A percentile compares a stretch with the other conserved stretches of the same genome.
Evolutionary conservation across 352 stramenopile species (phyloP).

Genomic region (Globisporangium uncinulatum): DNA sequence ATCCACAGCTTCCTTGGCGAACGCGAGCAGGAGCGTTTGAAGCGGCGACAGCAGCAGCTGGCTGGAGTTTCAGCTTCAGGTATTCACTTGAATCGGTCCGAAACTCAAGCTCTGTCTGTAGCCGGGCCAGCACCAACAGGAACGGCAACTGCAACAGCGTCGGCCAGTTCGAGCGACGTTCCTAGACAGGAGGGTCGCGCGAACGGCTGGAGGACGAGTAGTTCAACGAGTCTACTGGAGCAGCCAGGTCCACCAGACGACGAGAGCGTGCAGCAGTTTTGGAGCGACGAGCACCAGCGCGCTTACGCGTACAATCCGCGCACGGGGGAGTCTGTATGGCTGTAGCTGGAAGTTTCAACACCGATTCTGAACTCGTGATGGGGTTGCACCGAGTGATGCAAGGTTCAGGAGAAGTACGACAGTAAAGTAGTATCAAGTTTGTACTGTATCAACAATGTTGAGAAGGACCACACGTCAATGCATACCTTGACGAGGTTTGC

Average conservation of each 20-base stretch:
- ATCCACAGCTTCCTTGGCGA: slow-evolving; percentile 50
- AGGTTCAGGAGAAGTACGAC: too few relatives aligned
- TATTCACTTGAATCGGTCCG: not conserved
- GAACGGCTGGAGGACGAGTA: not conserved
- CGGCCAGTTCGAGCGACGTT: too few relatives aligned
- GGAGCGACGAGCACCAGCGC: slow-evolving; percentile 57
- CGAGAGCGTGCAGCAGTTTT: slow-evolving; percentile 32
- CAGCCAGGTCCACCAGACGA: slow-evolving; percentile 8
- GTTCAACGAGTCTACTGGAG: not conserved
- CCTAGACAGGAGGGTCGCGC: not conserved
- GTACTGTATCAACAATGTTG: too few relatives aligned
- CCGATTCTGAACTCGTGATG: too few relatives aligned
- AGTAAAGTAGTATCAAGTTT: too few relatives aligned
- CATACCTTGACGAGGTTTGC: too few relatives aligned
- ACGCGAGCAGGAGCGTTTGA: slow-evolving; percentile 16
- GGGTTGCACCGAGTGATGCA: too few relatives aligned
- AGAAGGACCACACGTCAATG: too few relatives aligned
- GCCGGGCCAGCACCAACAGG: too few relatives aligned
- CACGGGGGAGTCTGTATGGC: slow-evolving; percentile 41
- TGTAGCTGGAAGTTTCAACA: slow-evolving; percentile 8
- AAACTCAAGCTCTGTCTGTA: not conserved
- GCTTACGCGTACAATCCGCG: slow-evolving; percentile 39
- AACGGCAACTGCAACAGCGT: too few relatives aligned
- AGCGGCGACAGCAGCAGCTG: slow-evolving; percentile 11
- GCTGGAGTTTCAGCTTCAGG: not conserved